Conservation (phyloP, 192 early-diverging fungal genomes). For the Backusella australiensis region DNA sequence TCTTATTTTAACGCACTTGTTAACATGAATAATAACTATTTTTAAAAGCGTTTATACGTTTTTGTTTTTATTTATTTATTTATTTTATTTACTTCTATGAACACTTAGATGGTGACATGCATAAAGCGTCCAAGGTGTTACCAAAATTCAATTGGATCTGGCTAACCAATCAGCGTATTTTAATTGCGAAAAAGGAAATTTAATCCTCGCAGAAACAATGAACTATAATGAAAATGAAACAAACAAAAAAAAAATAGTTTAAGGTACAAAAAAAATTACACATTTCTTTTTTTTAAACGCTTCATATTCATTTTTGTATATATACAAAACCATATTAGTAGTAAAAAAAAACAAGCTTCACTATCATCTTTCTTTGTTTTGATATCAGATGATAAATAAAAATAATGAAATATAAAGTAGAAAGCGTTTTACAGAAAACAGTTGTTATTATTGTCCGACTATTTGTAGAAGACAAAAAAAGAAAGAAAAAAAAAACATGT, state of each 20-base stretch:
- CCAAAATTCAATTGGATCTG: background rate
- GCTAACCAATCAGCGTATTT: background rate
- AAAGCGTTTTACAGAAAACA: background rate
- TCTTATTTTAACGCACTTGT: background rate
- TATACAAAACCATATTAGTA: background rate
- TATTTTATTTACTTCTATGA: background rate
- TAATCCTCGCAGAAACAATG: background rate
- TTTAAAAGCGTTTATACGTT: background rate
- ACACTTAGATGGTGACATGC: background rate
- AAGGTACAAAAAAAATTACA: background rate
- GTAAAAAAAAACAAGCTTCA: background rate
- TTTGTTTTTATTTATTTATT: background rate
- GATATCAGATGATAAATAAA: background rate
- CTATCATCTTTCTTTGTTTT: background rate
- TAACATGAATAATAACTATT: background rate
- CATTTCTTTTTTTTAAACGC: background rate
- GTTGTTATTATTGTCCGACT: background rate
- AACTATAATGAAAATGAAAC: background rate
- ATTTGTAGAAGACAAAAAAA: background rate
- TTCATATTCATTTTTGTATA: background rate
- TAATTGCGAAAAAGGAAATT: background rate
- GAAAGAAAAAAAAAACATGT: background rate
- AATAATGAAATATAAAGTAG: background rate
- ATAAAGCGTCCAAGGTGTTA: background rate
- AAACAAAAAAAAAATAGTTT: background rate